phyloP scores from a whole-genome alignment of 2,329 filamentous ascomycete species.

The Scorias spongiosa region DNA sequence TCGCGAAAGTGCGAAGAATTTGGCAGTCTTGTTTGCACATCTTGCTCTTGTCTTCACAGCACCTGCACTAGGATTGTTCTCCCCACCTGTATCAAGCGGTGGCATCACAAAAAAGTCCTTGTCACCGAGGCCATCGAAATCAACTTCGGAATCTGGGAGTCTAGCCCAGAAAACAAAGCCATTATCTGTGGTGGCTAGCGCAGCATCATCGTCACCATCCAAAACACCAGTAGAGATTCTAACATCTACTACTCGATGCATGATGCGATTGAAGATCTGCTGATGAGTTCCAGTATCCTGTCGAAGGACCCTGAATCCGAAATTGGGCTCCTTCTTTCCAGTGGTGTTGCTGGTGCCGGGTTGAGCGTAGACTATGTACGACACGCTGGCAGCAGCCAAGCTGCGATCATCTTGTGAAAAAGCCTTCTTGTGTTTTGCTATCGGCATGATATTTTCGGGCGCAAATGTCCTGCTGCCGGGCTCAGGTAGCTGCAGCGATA shows the following conservation, averaged over 20 bases:
- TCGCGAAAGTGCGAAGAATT: conserved; percentile 88
- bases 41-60: conserved; percentile 92
- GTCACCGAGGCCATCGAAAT: conserved; percentile 65
- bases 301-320: conserved; percentile 80
- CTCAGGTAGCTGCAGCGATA: conserved; percentile 49
- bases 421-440: conserved; percentile 89
- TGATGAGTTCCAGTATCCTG: conserved; percentile 87
- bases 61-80: conserved; percentile 68
- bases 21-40: conserved; percentile 73
- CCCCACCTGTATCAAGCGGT: conserved; percentile 70
- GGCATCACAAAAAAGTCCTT: conserved; percentile 80
- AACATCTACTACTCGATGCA: conserved; percentile 91
- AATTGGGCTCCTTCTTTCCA: conserved; percentile 46
- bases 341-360: conserved; percentile 26
- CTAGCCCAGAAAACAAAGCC: conserved; percentile 94
- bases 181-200: conserved; percentile 85
- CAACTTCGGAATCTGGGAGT: conserved; percentile 60
- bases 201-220: conserved; percentile 53
- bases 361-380: conserved; percentile 88
- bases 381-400: conserved; percentile 73
- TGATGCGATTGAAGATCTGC: conserved; percentile 79
- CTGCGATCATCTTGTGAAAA: conserved; percentile 96
- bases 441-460: conserved; percentile 73
- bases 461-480: conserved; percentile 47
- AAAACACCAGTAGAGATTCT: conserved; percentile 55